These are phyloP conservation scores for Bretziella fagacearum DNA, from an alignment of 2,329 filamentous ascomycete species.

Conservation along the genomic window DNA sequence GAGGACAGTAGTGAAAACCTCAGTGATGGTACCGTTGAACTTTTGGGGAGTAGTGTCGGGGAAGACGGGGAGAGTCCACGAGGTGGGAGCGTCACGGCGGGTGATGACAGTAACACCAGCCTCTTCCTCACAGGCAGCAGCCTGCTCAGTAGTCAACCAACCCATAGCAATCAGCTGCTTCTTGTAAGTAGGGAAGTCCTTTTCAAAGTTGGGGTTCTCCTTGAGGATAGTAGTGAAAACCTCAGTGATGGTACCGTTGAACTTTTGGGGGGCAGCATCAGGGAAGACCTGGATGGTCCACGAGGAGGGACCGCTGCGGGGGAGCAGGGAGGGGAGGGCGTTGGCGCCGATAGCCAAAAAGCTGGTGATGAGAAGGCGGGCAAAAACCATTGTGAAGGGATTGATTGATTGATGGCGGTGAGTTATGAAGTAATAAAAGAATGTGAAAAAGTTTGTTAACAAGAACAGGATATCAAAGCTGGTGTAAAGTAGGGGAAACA, in stretches of 20 bases:
- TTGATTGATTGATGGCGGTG: background rate
- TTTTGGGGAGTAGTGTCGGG: background rate
- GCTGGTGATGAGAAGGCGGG: slow-evolving; percentile 4
- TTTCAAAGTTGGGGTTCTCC: slow-evolving; percentile 8
- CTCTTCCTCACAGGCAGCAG: background rate
- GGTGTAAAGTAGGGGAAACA: background rate
- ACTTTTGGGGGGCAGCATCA: background rate
- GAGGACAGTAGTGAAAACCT: slow-evolving; percentile 8
- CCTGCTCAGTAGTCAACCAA: background rate
- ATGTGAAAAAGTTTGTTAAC: background rate
- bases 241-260: slow-evolving; percentile 4
- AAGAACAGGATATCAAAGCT: background rate
- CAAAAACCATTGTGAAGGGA: slow-evolving; percentile 16
- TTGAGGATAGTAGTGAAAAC: slow-evolving; percentile 8
- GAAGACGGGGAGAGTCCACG: slow-evolving; percentile 11
- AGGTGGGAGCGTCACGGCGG: background rate
- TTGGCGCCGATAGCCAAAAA: slow-evolving; percentile 12
- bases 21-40: slow-evolving; percentile 7
- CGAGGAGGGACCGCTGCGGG: slow-evolving; percentile 1
- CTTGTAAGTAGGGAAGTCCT: slow-evolving; percentile 13
- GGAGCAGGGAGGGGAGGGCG: slow-evolving; percentile 4
- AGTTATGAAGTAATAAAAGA: background rate
- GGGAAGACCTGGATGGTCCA: slow-evolving; percentile 11
- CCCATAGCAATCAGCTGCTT: slow-evolving; percentile 9
- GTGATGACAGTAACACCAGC: background rate